phyloP scores from a whole-genome alignment of 1,284 basidiomycete species.

The Ustilago lituana region DNA sequence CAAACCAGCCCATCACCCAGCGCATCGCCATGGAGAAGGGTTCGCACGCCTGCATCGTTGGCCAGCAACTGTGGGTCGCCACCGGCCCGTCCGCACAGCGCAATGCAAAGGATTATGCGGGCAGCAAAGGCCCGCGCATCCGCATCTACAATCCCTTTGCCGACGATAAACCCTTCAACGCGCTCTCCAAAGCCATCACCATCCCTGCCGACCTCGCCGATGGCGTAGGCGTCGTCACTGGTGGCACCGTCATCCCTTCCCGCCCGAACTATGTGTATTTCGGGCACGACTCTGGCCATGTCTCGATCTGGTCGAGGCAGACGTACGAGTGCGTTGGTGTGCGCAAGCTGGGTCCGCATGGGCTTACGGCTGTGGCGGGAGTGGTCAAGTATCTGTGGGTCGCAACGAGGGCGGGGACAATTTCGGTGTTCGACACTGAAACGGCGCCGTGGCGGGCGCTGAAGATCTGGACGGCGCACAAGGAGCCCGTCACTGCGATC shows the following conservation, averaged over 20 bases:
- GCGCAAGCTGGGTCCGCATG: slow-evolving; percentile 41
- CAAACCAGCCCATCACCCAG: slow-evolving; percentile 57
- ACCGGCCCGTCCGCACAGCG: slow-evolving; percentile 24
- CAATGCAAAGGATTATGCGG: slow-evolving; percentile 22
- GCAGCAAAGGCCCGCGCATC: slow-evolving; percentile 43
- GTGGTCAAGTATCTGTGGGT: slow-evolving; percentile 76
- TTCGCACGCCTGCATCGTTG: slow-evolving; percentile 47
- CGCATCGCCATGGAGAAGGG: slow-evolving; percentile 60
- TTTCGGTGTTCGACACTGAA: slow-evolving; percentile 82
- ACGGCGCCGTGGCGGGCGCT: slow-evolving; percentile 77
- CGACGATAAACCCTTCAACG: slow-evolving; percentile 63
- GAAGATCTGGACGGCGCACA: slow-evolving; percentile 89
- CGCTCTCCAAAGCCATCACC: slow-evolving; percentile 45
- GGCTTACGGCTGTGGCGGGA: slow-evolving; percentile 57
- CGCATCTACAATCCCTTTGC: slow-evolving; percentile 63
- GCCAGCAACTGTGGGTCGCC: slow-evolving; percentile 63
- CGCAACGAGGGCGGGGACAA: slow-evolving; percentile 81
- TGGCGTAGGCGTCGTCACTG: slow-evolving; percentile 80
- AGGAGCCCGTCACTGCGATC: slow-evolving; percentile 77
- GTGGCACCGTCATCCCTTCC: slow-evolving; percentile 80
- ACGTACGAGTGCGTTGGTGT: slow-evolving; percentile 50
- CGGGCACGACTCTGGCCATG: slow-evolving; percentile 89
- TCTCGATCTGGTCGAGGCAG: slow-evolving; percentile 54
- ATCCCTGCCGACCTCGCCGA: slow-evolving; percentile 71
- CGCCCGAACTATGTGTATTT: slow-evolving; percentile 78